Base-by-base conservation (phyloP, 108 stramenopile genomes). In the Schizochytrium sp. region DNA sequence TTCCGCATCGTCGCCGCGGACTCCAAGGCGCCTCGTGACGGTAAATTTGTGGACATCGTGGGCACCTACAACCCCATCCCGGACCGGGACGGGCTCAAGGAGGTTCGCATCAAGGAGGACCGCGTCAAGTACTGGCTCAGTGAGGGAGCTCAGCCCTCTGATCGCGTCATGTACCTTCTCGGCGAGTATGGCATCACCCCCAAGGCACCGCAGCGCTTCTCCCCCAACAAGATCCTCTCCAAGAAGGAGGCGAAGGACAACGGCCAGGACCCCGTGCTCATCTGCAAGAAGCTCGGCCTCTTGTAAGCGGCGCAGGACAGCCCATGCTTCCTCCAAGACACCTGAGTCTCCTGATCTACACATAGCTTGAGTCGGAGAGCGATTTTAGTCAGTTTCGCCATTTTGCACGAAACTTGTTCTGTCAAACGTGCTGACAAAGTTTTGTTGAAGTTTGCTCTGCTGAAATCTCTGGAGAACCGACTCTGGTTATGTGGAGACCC, bases 61-160 rank as follows among this genome's bases (percentile, higher is more conserved):
- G 99, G 99, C 49, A 98, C 97, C 4, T 99, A 99, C 94, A 97
- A 99, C 91, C 99, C 99, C 50, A 93, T 98, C 53, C 96, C 99
- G 10, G 95, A 94, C 46, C 90, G 87, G 41, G 95, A 93, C 44
- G 98, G 98, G 15, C 95, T 96, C 69, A 99, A 99, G 90, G 98
- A 98, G 94, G 96, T 99, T 56, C 93, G 97, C 50, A 92, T 98
- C 61, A 97, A 98, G 88, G 94, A 95, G 41, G 97, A 99, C 91
- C 93, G 98, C 46, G 72, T 98, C 64, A 94, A 95, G 61, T 99
- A 98, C 92, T 98, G 98, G 99, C 88, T 98, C 47, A 91, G 93
- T 10, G 96, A 96, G 8, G 99, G 99, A 4, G 99, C 99, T 3
- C 97, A 98, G 93, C 97, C 98, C 1, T 94, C 95, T 45, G 96